phyloP scores from a whole-genome alignment of 495 filamentous ascomycete species.

The Penicillium soppii region DNA sequence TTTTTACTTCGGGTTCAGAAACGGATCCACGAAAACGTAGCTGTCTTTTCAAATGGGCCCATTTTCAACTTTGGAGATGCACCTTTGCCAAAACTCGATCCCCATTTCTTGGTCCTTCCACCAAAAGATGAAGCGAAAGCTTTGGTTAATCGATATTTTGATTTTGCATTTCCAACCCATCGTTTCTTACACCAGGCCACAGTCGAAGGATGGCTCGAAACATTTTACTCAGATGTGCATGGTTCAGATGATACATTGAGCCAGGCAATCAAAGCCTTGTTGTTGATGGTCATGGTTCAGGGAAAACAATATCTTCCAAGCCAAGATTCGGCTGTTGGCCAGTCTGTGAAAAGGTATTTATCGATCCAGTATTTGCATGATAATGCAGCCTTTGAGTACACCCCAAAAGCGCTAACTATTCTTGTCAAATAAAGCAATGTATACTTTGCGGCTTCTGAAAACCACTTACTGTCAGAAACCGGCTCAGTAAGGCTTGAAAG shows the following conservation, averaged over 20 bases:
- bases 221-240: conserved; percentile 16
- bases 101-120: conserved; percentile 22
- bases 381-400: background rate
- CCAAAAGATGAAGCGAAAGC: conserved; percentile 20
- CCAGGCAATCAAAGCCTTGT: conserved; percentile 16
- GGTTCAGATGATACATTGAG: conserved; percentile 6
- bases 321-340: background rate
- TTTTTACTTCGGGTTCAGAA: conserved; percentile 34
- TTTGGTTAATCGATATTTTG: conserved; percentile 31
- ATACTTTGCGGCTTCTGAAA: conserved; percentile 24
- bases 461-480: conserved; percentile 27
- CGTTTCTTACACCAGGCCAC: conserved; percentile 28
- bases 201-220: conserved; percentile 18
- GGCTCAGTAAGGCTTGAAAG: conserved; percentile 31
- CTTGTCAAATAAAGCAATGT: conserved; percentile 10
- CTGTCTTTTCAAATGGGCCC: conserved; percentile 18
- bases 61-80: conserved; percentile 34
- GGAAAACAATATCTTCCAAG: conserved; percentile 17
- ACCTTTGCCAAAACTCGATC: conserved; percentile 24
- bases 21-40: conserved; percentile 24
- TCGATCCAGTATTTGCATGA: background rate
- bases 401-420: background rate
- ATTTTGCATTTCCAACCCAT: conserved; percentile 37
- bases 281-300: conserved; percentile 25
- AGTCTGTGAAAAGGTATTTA: conserved; percentile 15